Conservation (phyloP, 257 asterid species). For the Coffea canephora region DNA sequence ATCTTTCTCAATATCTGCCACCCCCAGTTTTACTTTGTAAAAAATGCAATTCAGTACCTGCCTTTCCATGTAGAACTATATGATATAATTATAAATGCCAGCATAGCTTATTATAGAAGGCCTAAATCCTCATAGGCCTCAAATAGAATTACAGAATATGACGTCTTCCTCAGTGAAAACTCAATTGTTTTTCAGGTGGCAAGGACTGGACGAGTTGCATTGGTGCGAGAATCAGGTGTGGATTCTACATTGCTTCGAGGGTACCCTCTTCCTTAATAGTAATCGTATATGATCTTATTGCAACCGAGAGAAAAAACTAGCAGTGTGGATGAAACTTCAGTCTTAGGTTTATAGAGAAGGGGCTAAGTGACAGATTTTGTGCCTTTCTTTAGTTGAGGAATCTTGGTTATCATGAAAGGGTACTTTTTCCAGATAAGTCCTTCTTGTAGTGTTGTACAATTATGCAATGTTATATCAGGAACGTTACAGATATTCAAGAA, state of each 20-base stretch:
- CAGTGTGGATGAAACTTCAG: neutral
- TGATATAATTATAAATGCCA: neutral
- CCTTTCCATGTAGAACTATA: neutral
- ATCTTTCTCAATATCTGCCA: neutral
- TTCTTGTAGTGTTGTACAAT: neutral
- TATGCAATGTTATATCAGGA: neutral
- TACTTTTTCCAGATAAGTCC: too few species aligned
- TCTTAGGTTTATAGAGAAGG: neutral
- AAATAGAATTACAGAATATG: neutral
- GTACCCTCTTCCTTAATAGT: constrained; percentile 50
- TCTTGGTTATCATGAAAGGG: constrained; percentile 1
- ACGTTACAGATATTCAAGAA: neutral
- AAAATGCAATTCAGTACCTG: neutral
- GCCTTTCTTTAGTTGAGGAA: neutral
- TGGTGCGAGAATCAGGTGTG: constrained; percentile 80
- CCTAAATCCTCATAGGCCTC: neutral
- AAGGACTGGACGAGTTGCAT: constrained; percentile 81
- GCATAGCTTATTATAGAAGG: neutral
- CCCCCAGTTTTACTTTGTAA: neutral
- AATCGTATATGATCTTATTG: neutral
- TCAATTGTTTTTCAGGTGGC: constrained; percentile 54
- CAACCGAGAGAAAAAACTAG: neutral
- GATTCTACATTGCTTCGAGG: constrained; percentile 77
- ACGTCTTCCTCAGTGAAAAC: neutral
- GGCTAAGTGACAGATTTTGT: neutral